A percentile compares a stretch with the other conserved stretches of the same genome.
Evolutionary conservation across 192 early-diverging fungal genomes (phyloP).

Genomic region (Coemansia sp.): DNA sequence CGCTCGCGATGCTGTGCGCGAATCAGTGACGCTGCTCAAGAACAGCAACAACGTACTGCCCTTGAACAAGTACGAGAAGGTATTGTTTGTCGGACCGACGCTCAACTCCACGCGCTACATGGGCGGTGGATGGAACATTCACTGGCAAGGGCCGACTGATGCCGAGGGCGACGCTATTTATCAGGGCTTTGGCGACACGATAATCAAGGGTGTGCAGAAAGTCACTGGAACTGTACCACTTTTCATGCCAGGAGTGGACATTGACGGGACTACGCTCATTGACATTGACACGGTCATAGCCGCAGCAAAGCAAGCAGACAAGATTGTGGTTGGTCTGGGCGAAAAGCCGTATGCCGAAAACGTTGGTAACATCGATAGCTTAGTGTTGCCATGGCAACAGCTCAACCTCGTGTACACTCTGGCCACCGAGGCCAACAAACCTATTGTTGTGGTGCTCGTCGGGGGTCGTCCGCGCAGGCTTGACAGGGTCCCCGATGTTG

Average conservation of each 20-base stretch:
- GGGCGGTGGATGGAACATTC: constrained; percentile 64
- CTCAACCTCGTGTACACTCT: constrained; percentile 40
- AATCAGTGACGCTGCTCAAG: constrained; percentile 61
- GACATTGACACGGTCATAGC: constrained; percentile 43
- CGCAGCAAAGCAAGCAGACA: constrained; percentile 50
- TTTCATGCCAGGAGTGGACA: constrained; percentile 49
- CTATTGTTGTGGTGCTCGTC: constrained; percentile 56
- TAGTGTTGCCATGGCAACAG: constrained; percentile 52
- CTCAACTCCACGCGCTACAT: constrained; percentile 56
- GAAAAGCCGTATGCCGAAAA: constrained; percentile 63
- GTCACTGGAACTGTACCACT: constrained; percentile 26
- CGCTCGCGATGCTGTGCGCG: constrained; percentile 53
- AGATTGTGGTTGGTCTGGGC: constrained; percentile 56
- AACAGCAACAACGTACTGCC: constrained; percentile 56
- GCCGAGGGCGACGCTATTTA: constrained; percentile 53
- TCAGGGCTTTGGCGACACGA: constrained; percentile 42
- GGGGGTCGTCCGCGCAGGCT: constrained; percentile 61
- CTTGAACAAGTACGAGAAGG: constrained; percentile 36
- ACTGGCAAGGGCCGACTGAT: constrained; percentile 58
- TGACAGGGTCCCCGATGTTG: constrained; percentile 33
- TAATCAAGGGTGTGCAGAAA: constrained; percentile 29
- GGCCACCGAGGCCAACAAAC: constrained; percentile 28
- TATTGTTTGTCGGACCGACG: constrained; percentile 62
- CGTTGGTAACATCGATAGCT: constrained; percentile 55
- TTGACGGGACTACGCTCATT: constrained; percentile 49